These are phyloP conservation scores for Breynia disticha DNA, from an alignment of 441 rosid genomes.

Conservation along the genomic window DNA sequence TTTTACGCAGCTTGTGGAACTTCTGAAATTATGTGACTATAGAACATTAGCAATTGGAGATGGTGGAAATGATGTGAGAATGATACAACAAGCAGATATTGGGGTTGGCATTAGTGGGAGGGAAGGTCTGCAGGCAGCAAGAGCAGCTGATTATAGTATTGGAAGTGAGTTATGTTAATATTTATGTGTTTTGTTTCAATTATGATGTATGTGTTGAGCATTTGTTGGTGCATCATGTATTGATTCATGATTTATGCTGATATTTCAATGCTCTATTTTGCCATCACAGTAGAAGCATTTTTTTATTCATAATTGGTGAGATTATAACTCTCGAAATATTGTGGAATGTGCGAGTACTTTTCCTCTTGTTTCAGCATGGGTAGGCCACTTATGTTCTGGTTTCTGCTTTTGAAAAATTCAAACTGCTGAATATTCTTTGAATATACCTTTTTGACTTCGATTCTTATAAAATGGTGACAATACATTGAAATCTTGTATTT, in stretches of 20 bases:
- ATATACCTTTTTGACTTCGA: neutral
- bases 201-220: neutral
- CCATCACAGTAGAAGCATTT: too few species aligned
- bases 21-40: slow-evolving; percentile 88
- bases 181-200: neutral
- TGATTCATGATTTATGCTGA: too few species aligned
- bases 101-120: slow-evolving; percentile 99
- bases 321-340: too few species aligned
- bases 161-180: slow-evolving; percentile 51
- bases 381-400: neutral
- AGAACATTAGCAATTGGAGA: slow-evolving; percentile 97
- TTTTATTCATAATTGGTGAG: too few species aligned
- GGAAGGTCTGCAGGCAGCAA: slow-evolving; percentile 98
- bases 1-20: slow-evolving; percentile 95
- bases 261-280: too few species aligned
- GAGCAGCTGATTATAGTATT: slow-evolving; percentile 97
- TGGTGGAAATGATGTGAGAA: slow-evolving; percentile 99
- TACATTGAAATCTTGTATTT: neutral
- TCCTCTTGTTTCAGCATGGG: too few species aligned
- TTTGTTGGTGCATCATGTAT: too few species aligned
- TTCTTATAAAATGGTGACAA: neutral
- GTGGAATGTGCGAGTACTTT: too few species aligned
- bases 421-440: neutral
- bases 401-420: neutral
- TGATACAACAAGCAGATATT: slow-evolving; percentile 98